Percentiles rank a stretch among this genome's conserved stretches.
phyloP scores from a whole-genome alignment of 208 protist genomes.

The Trichomonas gallinae region DNA sequence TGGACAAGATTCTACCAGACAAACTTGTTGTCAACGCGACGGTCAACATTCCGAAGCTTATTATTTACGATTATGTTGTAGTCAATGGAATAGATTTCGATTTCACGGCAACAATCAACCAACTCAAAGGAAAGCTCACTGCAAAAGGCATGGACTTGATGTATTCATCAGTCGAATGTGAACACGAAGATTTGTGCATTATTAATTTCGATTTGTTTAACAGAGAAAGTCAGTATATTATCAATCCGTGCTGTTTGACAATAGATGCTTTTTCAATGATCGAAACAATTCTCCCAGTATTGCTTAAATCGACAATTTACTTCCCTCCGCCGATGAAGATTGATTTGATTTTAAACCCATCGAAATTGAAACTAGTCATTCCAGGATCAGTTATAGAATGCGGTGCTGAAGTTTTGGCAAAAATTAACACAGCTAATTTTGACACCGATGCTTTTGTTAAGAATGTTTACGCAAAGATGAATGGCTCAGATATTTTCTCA shows the following conservation, averaged over 20 bases:
- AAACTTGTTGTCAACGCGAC: neutral
- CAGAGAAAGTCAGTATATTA: neutral
- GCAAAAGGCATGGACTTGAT: neutral
- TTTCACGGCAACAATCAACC: neutral
- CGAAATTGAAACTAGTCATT: neutral
- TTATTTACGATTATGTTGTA: neutral
- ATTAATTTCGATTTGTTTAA: neutral
- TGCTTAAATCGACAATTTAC: neutral
- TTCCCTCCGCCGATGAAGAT: neutral
- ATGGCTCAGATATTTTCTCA: neutral
- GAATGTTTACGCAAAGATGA: neutral
- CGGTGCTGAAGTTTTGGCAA: neutral
- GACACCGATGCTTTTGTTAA: neutral
- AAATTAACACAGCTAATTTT: neutral
- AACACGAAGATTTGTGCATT: neutral
- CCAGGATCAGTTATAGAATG: neutral
- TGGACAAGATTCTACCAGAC: neutral
- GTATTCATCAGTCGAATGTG: neutral
- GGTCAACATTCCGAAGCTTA: neutral
- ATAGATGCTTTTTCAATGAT: neutral
- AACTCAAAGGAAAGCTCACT: neutral
- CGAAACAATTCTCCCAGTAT: neutral
- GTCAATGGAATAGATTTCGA: neutral
- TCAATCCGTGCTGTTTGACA: neutral
- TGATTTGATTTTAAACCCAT: neutral